Evolutionary conservation across 2,329 filamentous ascomycete genomes (phyloP), one percentile per base, ranked within the genome.

Genomic region (Pestalotiopsis sp.): DNA sequence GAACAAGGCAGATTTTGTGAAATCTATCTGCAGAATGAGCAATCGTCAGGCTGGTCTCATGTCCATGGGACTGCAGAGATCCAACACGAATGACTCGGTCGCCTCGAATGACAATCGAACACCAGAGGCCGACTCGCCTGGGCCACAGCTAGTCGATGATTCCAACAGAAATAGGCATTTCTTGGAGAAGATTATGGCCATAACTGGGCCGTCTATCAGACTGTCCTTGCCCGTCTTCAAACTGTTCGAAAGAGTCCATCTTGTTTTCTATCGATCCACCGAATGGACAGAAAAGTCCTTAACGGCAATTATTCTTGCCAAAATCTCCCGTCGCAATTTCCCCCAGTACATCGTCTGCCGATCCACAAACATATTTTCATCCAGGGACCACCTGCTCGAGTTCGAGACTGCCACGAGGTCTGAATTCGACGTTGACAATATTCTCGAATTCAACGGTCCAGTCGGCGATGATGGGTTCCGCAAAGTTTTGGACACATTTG

Each of bases 231-330:
- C 87, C 0, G 86, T 91, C 0, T 87, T 94, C 70, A 93, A 90
- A 74, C 86, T 99, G 0, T 99, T 99, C 74, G 94, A 98, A 78
- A 89, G 96, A 30, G 94, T 98, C 0, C 96, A 98, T 80, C 82
- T 99, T 2, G 94, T 99, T 35, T 99, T 98, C 78, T 98, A 98
- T 78, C 88, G 95, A 68, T 98, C 94, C 10, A 97, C 94, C 0
- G 93, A 97, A 77, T 99, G 96, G 96, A 97, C 94, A 0, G 95
- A 98, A 74, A 98, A 97, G 78, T 98, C 95, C 1, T 83, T 99
- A 14, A 98, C 94, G 1, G 95, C 94, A 0, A 95, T 98, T 66
- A 97, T 99, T 58, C 85, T 99, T 4, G 93, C 96, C 7, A 94
- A 95, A 71, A 97, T 97, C 67, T 93, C 94, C 1, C 88, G 90